Conservation (phyloP, 2,329 filamentous ascomycete genomes). For the Zymoseptoria brevis region DNA sequence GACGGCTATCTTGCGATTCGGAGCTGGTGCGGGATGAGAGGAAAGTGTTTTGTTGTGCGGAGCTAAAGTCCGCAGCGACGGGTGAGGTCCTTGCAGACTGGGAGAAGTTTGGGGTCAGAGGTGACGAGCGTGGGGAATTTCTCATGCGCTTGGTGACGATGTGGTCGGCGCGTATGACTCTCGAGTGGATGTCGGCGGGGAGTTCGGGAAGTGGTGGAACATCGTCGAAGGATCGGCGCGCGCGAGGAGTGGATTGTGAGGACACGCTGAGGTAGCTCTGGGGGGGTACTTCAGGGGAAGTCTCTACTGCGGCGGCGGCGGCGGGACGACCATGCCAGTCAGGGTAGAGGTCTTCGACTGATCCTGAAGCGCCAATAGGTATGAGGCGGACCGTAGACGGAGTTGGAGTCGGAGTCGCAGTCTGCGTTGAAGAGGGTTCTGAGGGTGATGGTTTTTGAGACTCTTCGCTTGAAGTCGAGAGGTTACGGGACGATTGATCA, state of each 20-base stretch:
- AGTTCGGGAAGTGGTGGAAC: conserved; percentile 27
- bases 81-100: background rate
- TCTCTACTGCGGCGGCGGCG: conserved; percentile 5
- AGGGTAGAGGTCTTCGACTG: conserved; percentile 24
- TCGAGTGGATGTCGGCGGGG: conserved; percentile 23
- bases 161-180: conserved; percentile 20
- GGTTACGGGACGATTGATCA: background rate
- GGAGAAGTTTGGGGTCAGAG: conserved; percentile 1
- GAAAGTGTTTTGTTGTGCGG: background rate
- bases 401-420: too few relatives aligned
- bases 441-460: background rate
- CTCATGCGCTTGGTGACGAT: conserved; percentile 23
- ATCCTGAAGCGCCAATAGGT: conserved; percentile 10
- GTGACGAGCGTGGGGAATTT: conserved; percentile 15
- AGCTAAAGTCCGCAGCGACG: background rate
- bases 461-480: background rate
- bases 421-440: background rate
- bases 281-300: conserved; percentile 3
- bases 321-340: conserved; percentile 22
- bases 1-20: conserved; percentile 9
- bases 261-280: background rate
- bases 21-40: conserved; percentile 18
- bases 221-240: conserved; percentile 15
- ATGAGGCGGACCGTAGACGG: background rate
- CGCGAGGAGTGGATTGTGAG: background rate